These are phyloP conservation scores for Chimonanthus salicifolius DNA, from an alignment of 164 flowering plant genomes.

Conservation along the genomic window DNA sequence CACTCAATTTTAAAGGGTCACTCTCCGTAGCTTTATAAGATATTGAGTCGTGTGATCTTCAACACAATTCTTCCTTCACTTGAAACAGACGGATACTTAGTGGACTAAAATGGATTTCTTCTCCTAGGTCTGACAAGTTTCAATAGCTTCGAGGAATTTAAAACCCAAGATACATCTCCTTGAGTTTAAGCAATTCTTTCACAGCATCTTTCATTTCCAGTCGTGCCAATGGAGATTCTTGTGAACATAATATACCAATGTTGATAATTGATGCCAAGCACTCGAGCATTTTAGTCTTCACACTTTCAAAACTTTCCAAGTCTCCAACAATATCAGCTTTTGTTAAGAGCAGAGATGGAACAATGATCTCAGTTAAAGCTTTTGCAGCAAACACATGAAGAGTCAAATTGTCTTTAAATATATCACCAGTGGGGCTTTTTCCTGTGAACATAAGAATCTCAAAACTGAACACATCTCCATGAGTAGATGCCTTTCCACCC, in stretches of 20 bases:
- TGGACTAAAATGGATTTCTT: no score
- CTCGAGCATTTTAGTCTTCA: neutral
- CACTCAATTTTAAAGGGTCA: no score
- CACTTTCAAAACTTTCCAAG: neutral
- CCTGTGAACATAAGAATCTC: no score
- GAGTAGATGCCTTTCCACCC: constrained; percentile 10
- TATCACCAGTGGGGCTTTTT: constrained; percentile 12
- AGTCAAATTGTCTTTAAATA: constrained; percentile 26
- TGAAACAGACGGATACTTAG: no score
- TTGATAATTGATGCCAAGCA: neutral
- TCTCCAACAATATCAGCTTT: neutral
- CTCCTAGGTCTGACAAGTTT: no score
- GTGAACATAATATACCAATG: constrained; percentile 7
- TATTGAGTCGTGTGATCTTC: no score
- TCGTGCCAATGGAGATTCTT: neutral
- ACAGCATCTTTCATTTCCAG: constrained; percentile 1
- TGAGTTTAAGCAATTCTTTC: neutral
- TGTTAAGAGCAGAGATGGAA: constrained; percentile 12
- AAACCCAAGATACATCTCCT: neutral
- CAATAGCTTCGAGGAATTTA: no score
- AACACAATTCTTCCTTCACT: no score
- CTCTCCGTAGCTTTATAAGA: no score
- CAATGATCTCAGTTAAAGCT: constrained; percentile 27
- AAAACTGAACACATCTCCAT: constrained; percentile 15
- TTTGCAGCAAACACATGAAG: constrained; percentile 12